These are phyloP conservation scores for Zea mays DNA, from an alignment of 176 grass and related monocot genomes.

Conservation along the genomic window Zm-B73-REFERENCE-NAM-5.0 NC_050099.1:188479001-188479500, in stretches of 20 bases:
- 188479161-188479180: constrained; percentile 86
- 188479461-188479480: constrained; percentile 57
- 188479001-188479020: background rate
- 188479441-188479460: constrained; percentile 80
- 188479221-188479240: constrained; percentile 74
- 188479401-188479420: no score
- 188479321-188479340: background rate
- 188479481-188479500: constrained; percentile 58
- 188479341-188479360: background rate
- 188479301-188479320: background rate
- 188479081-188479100: background rate
- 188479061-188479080: background rate
- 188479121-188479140: background rate
- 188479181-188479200: constrained; percentile 86
- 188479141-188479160: constrained; percentile 62
- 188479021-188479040: background rate
- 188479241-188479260: constrained; percentile 64
- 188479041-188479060: background rate
- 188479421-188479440: background rate
- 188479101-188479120: background rate
- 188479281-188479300: background rate
- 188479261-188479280: constrained; percentile 24
- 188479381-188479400: no score
- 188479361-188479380: no score
- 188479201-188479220: constrained; percentile 74